Base-by-base conservation (phyloP, 805 yeast genomes). In the Scheffersomyces amazonensis region DNA sequence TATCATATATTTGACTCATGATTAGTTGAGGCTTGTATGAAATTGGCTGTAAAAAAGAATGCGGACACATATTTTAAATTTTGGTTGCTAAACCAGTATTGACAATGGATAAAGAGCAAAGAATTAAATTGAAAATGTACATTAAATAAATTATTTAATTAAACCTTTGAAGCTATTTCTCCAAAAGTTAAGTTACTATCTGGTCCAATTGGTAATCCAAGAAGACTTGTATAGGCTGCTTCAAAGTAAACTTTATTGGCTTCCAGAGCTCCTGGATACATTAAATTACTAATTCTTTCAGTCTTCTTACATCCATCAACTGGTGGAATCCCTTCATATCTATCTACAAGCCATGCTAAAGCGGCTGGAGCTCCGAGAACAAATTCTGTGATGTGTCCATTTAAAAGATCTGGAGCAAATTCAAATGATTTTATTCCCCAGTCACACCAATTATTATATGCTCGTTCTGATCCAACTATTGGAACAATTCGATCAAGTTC, bases 211-310 rank as follows among this genome's bases (percentile, higher is more conserved):
- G 16, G 30, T 13, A 13, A 5, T 13, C 11, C 30, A 13, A n/a
- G 17, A 5, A 27, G 6, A 27, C 30, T 27, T 27, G n/a, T 9
- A 13, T 13, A 15, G 11, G 30, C 30, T 4, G 17, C 5, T 27
- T 27, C 30, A 15, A 5, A 27, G 17, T 13, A 27, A 4, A 13
- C 12, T 5, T 17, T n/a, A n/a, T 3, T 13, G 17, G 30, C 16
- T 13, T 27, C 30, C 6, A 5, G 5, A 13, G 17, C 37, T 69
- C 63, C 39, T 66, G 58, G 48, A 64, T 54, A 52, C 63, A 78
- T 40, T 70, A 84, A 31, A 64, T 62, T 55, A 50, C 64, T 10
- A 58, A 58, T 43, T 69, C 81, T 43, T 64, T 61, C 82, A 75
- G 79, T 50, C 65, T 63, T 73, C 73, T 68, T 45, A 64, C 77